Evolutionary conservation across 2,329 filamentous ascomycete genomes (phyloP).

Genomic region (Colletotrichum spaethianum): DNA sequence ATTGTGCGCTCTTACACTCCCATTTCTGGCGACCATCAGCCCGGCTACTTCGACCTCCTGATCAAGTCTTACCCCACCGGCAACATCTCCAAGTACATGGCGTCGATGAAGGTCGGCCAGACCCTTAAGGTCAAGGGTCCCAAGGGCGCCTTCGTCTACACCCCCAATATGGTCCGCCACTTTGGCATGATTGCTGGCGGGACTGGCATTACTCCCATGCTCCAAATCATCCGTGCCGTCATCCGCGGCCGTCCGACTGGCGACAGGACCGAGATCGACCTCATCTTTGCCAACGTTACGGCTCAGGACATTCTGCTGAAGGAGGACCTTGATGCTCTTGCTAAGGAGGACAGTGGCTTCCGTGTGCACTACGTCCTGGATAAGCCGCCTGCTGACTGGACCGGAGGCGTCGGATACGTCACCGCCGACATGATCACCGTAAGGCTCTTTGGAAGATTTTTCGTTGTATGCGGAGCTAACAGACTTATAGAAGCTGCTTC

Average conservation of each 20-base stretch:
- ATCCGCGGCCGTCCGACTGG: conserved; percentile 83
- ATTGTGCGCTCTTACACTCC: conserved; percentile 94
- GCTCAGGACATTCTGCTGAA: conserved; percentile 91
- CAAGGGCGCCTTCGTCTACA: conserved; percentile 98
- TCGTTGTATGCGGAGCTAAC: conserved; percentile 49
- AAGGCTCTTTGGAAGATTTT: conserved; percentile 46
- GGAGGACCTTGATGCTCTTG: conserved; percentile 89
- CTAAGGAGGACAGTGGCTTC: conserved; percentile 83
- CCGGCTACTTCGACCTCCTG: conserved; percentile 94
- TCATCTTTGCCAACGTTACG: conserved; percentile 98
- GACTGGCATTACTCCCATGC: conserved; percentile 98
- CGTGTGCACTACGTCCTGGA: conserved; percentile 96
- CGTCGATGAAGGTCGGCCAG: conserved; percentile 85
- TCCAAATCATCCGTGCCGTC: conserved; percentile 94
- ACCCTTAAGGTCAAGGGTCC: conserved; percentile 92
- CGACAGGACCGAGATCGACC: conserved; percentile 89
- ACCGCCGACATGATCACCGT: conserved; percentile 96
- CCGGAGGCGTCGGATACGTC: conserved; percentile 93
- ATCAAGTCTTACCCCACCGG: conserved; percentile 98
- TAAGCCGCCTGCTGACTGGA: conserved; percentile 93
- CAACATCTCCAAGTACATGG: conserved; percentile 96
- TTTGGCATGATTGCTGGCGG: conserved; percentile 99
- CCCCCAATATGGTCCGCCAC: conserved; percentile 94
- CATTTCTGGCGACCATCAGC: conserved; percentile 89
- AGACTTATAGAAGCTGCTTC: conserved; percentile 76